These are phyloP conservation scores for Gynostemma pentaphyllum DNA, from an alignment of 306 rosid species.

Conservation along the genomic window DNA sequence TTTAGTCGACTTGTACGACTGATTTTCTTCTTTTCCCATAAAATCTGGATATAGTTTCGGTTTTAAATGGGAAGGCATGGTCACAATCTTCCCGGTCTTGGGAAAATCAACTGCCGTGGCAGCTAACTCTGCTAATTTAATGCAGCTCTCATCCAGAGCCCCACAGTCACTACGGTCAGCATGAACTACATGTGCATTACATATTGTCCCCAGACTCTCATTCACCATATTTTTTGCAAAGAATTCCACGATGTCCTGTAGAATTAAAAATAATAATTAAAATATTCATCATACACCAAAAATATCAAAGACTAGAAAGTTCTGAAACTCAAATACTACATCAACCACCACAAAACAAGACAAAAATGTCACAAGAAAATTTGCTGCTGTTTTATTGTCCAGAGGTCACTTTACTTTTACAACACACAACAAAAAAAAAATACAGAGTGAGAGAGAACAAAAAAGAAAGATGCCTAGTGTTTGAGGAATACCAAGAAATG, in stretches of 20 bases:
- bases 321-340: background rate
- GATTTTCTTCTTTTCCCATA: slow-evolving; percentile 66
- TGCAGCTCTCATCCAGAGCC: slow-evolving; percentile 59
- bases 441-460: too few relatives aligned
- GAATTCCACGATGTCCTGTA: slow-evolving; percentile 57
- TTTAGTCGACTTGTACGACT: slow-evolving; percentile 56
- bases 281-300: too few relatives aligned
- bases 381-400: background rate
- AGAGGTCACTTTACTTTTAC: background rate
- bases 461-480: too few relatives aligned
- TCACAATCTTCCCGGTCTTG: slow-evolving; percentile 59
- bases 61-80: slow-evolving; percentile 49
- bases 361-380: background rate
- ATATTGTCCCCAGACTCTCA: slow-evolving; percentile 64
- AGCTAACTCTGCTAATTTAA: slow-evolving; percentile 61
- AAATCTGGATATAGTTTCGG: slow-evolving; percentile 85
- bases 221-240: slow-evolving; percentile 59
- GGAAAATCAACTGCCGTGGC: slow-evolving; percentile 90
- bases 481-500: too few relatives aligned
- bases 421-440: too few relatives aligned
- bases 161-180: slow-evolving; percentile 65
- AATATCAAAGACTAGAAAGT: too few relatives aligned
- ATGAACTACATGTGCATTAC: slow-evolving; percentile 95
- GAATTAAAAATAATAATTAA: background rate
- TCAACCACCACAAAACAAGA: background rate